Conservation (phyloP, 768 basidiomycete genomes). For the Tricholoma flavovirens region DNA sequence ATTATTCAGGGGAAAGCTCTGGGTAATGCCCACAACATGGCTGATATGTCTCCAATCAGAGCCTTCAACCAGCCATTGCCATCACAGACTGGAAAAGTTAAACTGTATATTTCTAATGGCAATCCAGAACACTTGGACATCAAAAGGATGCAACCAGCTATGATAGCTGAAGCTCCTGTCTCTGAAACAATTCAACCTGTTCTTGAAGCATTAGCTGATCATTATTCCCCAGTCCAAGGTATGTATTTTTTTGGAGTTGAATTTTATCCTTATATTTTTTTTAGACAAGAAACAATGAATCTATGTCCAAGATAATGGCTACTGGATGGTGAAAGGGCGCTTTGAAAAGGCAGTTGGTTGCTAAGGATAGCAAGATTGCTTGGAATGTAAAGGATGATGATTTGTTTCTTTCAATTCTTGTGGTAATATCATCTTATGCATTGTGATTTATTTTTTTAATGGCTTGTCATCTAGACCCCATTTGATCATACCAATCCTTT, state of each 20-base stretch:
- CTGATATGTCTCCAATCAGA: background rate
- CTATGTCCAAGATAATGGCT: background rate
- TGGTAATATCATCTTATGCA: background rate
- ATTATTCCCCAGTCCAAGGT: background rate
- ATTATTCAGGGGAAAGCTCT: too few species aligned
- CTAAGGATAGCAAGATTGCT: background rate
- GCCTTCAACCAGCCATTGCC: background rate
- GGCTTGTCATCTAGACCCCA: background rate
- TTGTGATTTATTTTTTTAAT: background rate
- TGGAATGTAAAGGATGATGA: background rate
- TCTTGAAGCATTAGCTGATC: background rate
- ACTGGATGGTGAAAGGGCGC: background rate
- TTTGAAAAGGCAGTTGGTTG: background rate
- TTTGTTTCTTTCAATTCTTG: background rate
- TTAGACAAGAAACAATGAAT: background rate
- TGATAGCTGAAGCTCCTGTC: background rate
- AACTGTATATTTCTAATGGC: background rate
- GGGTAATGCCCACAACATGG: background rate
- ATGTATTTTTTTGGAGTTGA: background rate
- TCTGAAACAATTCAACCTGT: background rate
- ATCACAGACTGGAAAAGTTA: background rate
- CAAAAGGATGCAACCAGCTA: background rate
- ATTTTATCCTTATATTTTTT: background rate
- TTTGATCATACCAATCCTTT: background rate
- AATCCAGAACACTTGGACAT: background rate